phyloP scores from a whole-genome alignment of 768 basidiomycete genomes.

The Pleurotus eryngii region DNA sequence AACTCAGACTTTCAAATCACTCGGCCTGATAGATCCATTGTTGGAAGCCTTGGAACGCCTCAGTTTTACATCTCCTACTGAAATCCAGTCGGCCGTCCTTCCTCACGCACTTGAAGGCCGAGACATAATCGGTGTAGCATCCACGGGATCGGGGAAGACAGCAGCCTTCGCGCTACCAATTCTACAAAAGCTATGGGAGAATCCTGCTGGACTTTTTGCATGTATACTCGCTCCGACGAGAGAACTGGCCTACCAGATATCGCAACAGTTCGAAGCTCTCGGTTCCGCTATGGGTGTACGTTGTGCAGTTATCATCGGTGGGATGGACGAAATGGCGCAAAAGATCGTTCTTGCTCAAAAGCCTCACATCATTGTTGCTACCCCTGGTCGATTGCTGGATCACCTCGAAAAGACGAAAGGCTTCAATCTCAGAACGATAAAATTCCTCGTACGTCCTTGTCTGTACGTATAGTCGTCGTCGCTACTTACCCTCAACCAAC shows the following conservation, averaged over 20 bases:
- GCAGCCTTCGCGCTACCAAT: constrained; percentile 97
- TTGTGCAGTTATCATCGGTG: constrained; percentile 90
- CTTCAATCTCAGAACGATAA: constrained; percentile 80
- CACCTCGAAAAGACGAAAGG: constrained; percentile 98
- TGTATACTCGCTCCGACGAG: constrained; percentile 96
- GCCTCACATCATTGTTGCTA: constrained; percentile 94
- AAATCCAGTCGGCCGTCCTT: constrained; percentile 82
- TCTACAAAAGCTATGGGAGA: constrained; percentile 93
- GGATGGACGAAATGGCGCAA: constrained; percentile 88
- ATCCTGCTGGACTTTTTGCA: constrained; percentile 90
- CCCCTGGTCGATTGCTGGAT: constrained; percentile 89
- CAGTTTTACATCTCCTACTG: constrained; percentile 82
- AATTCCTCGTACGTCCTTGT: constrained; percentile 70
- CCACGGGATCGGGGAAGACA: constrained; percentile 97
- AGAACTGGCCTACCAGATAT: constrained; percentile 96
- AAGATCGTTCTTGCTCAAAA: constrained; percentile 89
- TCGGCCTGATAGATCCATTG: constrained; percentile 88
- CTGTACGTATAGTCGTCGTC: background rate
- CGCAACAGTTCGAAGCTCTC: constrained; percentile 91
- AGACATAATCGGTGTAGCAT: constrained; percentile 98
- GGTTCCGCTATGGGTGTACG: constrained; percentile 93
- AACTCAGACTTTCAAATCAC: constrained; percentile 64
- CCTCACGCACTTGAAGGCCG: constrained; percentile 87
- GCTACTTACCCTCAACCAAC: background rate
- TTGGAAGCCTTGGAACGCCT: constrained; percentile 81